These are phyloP conservation scores for Tilletia caries DNA, from an alignment of 1,284 basidiomycete species.

Conservation along the genomic window DNA sequence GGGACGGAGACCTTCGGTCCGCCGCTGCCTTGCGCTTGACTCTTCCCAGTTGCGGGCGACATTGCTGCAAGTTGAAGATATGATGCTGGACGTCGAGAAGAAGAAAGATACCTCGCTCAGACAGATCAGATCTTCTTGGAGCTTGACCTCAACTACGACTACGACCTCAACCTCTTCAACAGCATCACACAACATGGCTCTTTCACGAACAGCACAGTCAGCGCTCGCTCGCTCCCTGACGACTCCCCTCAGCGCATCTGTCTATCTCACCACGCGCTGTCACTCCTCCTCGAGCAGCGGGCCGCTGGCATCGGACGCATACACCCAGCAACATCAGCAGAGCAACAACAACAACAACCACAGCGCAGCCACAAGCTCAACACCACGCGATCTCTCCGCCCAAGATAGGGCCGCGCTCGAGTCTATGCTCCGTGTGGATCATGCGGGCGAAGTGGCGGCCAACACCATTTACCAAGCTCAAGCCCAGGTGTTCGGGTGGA, in stretches of 20 bases:
- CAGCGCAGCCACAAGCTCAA: not conserved
- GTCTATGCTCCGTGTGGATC: constrained; percentile 51
- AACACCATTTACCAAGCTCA: constrained; percentile 53
- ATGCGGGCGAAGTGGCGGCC: constrained; percentile 50
- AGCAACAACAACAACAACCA: not conserved
- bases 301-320: constrained; percentile 5
- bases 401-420: constrained; percentile 32
- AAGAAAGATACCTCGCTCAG: not conserved
- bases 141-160: not conserved
- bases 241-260: too few species aligned
- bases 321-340: not conserved
- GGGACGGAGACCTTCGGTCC: not conserved
- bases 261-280: not conserved
- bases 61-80: not conserved
- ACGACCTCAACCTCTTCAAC: not conserved
- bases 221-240: too few species aligned
- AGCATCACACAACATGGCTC: constrained; percentile 1
- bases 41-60: not conserved
- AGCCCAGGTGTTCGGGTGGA: constrained; percentile 44
- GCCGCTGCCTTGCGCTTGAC: not conserved
- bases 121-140: not conserved
- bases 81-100: not conserved
- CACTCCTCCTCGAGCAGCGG: not conserved
- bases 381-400: constrained; percentile 20
- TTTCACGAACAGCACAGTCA: not conserved